Evolutionary conservation across 179 eudicot species (phyloP).

Genomic region (Silene noctiflora): DNA sequence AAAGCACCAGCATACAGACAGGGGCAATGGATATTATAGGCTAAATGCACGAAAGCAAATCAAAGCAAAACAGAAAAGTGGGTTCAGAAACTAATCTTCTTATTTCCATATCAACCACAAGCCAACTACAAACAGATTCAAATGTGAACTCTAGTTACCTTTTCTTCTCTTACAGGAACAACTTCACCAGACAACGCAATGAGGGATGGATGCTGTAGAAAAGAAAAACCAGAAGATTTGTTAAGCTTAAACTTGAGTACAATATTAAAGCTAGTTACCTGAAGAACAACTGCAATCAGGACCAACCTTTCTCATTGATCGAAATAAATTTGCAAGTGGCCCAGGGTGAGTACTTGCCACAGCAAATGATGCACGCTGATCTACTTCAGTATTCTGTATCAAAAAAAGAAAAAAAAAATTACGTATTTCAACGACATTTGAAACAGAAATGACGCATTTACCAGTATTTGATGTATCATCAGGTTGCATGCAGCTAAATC

Average conservation of each 20-base stretch:
- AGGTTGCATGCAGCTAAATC: no score
- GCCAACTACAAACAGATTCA: not conserved
- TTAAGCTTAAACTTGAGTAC: not conserved
- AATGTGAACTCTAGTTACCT: conserved; percentile 45
- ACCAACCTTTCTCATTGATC: conserved; percentile 66
- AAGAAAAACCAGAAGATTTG: not conserved
- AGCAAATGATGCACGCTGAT: conserved; percentile 88
- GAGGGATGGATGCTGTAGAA: conserved; percentile 69
- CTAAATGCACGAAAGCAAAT: not conserved
- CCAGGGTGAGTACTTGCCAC: conserved; percentile 82
- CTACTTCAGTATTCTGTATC: conserved; percentile 68
- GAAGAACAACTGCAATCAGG: not conserved
- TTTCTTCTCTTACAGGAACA: conserved; percentile 49
- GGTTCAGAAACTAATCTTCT: not conserved
- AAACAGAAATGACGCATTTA: no score
- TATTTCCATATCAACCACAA: not conserved
- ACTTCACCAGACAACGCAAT: conserved; percentile 77
- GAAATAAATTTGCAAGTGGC: conserved; percentile 57
- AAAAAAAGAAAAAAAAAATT: conserved; percentile 4
- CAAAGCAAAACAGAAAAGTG: not conserved
- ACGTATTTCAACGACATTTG: no score
- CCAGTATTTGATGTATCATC: no score
- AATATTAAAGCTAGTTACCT: not conserved
- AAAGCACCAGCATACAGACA: no score
- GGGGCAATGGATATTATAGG: no score